Evolutionary conservation across 805 yeast species (phyloP).

Genomic region (Teunomyces panamensis): DNA sequence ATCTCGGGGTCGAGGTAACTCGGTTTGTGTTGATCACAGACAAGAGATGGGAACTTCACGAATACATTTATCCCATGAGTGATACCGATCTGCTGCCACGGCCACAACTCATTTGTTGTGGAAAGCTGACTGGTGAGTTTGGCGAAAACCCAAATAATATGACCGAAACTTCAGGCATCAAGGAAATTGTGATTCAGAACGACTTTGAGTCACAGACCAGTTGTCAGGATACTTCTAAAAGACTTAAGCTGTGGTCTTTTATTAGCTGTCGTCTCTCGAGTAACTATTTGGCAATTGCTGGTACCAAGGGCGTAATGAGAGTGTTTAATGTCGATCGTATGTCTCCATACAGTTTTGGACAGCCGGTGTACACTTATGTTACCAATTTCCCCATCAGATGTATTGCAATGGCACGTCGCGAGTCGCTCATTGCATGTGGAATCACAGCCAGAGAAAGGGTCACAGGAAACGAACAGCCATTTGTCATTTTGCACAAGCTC

Average conservation of each 20-base stretch:
- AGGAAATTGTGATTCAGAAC: conserved; percentile 11
- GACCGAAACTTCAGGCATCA: conserved; percentile 1
- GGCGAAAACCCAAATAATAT: conserved; percentile 50
- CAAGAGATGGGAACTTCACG: conserved; percentile 70
- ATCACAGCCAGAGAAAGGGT: conserved; percentile 75
- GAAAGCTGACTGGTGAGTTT: conserved; percentile 65
- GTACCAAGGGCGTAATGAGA: conserved; percentile 67
- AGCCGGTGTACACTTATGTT: conserved; percentile 62
- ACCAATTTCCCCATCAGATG: conserved; percentile 79
- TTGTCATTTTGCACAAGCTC: conserved; percentile 57
- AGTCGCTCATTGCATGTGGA: conserved; percentile 69
- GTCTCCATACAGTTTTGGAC: conserved; percentile 44
- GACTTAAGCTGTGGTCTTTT: conserved; percentile 55
- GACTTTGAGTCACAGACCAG: conserved; percentile 16
- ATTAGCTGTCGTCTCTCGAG: conserved; percentile 59
- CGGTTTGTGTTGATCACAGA: conserved; percentile 65
- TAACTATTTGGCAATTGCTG: conserved; percentile 61
- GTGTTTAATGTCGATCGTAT: conserved; percentile 50
- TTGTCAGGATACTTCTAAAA: conserved; percentile 26
- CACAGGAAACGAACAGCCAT: conserved; percentile 70
- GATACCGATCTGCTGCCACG: conserved; percentile 24
- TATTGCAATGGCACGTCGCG: conserved; percentile 65
- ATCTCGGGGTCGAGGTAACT: conserved; percentile 54
- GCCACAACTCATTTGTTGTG: conserved; percentile 65
- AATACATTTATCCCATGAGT: conserved; percentile 43